Conservation (phyloP, 2,329 filamentous ascomycete genomes). For the Sporothrix pseudoabietina region DNA sequence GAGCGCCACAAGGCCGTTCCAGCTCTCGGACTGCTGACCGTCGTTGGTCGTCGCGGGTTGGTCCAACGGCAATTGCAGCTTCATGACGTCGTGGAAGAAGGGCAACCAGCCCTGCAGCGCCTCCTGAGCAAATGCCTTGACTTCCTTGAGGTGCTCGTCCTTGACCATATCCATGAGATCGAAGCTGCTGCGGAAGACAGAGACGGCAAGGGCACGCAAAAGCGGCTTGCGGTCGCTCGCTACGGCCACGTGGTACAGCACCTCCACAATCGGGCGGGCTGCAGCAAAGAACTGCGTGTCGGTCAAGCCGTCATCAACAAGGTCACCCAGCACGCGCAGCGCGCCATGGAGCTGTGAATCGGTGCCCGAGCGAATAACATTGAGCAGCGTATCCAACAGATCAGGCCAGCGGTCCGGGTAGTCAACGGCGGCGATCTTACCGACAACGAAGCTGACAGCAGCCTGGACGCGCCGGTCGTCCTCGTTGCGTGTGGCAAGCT, state of each 20-base stretch:
- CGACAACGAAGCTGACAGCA: slow-evolving; percentile 77
- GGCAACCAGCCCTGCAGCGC: slow-evolving; percentile 82
- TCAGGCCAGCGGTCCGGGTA: slow-evolving; percentile 95
- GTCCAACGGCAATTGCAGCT: slow-evolving; percentile 71
- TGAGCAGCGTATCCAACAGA: slow-evolving; percentile 77
- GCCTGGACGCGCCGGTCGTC: slow-evolving; percentile 84
- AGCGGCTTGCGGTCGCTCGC: slow-evolving; percentile 73
- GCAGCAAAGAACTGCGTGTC: slow-evolving; percentile 94
- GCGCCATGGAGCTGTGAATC: slow-evolving; percentile 86
- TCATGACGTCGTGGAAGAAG: slow-evolving; percentile 81
- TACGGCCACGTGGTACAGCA: slow-evolving; percentile 79
- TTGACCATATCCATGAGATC: slow-evolving; percentile 96
- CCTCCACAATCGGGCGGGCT: slow-evolving; percentile 80
- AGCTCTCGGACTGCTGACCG: slow-evolving; percentile 62
- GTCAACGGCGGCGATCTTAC: slow-evolving; percentile 91
- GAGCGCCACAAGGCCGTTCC: slow-evolving; percentile 80
- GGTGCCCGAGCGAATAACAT: slow-evolving; percentile 71
- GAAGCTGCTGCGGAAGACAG: slow-evolving; percentile 88
- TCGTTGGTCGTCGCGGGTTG: slow-evolving; percentile 50
- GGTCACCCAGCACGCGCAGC: slow-evolving; percentile 80
- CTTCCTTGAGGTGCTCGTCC: slow-evolving; percentile 83
- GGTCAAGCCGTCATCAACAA: slow-evolving; percentile 90
- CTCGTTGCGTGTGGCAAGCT: slow-evolving; percentile 72
- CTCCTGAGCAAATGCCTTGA: slow-evolving; percentile 87
- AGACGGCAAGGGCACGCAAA: slow-evolving; percentile 81